Evolutionary conservation across 257 asterid species (phyloP), one percentile per base, ranked within the genome.

Genomic region (Forsythia suspensa): DNA sequence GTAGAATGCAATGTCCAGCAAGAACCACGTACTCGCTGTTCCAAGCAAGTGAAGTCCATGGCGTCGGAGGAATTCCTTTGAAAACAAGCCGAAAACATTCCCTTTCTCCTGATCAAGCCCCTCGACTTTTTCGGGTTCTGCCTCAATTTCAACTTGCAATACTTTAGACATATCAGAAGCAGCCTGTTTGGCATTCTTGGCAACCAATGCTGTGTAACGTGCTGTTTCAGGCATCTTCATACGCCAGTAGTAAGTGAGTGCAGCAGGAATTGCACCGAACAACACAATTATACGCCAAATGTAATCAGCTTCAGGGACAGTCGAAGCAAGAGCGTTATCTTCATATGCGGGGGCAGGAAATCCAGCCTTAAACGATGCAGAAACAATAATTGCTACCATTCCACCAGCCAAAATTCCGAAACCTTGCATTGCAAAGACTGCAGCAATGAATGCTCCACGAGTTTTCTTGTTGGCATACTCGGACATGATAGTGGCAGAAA

Each of bases 1-100:
- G 82, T 85, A 85, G 55, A 80, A 87, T 3, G 90, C 90, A 5
- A 87, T 87, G 78, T 87, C 91, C 1, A 87, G 77, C 1, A 88
- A 81, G 52, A 88, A 84, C 91, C 91, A 88, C 0, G 90, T 88
- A 8, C 82, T 72, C n/a, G 68, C 51, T 1, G 89, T 88, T 4
- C 90, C 90, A 42, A 88, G 80, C 4, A 86, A 15, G 38, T 88
- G 90, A 1, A 88, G 59, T 1, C 90, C 90, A 1, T 88, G 91
- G 8, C 91, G 87, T 1, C 65, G 61, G 8, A 76, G 5, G 39
- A 88, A 88, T 51, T 84, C 70, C 20, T 0, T 76, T 0, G 86
- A 75, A 8, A 76, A 76, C 73, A 76, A 67, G 37, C 80, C 80
- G 37, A 76, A 76, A 42, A 12, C 74, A 4, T 51, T 68, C 70